Base-by-base conservation (phyloP, 2,329 filamentous ascomycete genomes). In the Fusarium staphyleae region DNA sequence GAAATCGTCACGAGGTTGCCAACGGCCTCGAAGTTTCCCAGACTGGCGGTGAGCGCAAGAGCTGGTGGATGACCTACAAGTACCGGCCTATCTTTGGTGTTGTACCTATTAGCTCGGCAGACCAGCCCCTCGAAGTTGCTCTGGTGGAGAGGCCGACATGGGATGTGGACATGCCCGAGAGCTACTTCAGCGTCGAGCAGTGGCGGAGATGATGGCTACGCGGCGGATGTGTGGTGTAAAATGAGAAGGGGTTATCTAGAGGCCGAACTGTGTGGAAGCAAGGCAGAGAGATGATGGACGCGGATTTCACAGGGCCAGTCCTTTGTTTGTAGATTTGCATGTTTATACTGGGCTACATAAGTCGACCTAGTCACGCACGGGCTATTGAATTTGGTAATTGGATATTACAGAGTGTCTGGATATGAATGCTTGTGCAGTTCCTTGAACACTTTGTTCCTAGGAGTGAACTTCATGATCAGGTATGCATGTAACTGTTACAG, bases 51-150 rank as follows among this genome's bases (percentile, higher is more conserved):
- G 66, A 67, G 54, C 68, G 66, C 41, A 74, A 70, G 56, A 75
- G 73, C 57, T 83, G 77, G 76, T 98, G 92, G 91, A 85, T 87
- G 70, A 96, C 93, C 5, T 92, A 89, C 80, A 96, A 96, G 74
- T 99, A 98, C 75, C 84, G 93, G 52, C 90, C 93, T n/a, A 92
- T 99, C 65, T 79, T 99, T 56, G 95, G 93, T 47, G 75, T 87
- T 30, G 81, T 85, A 29, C 77, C 78, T 35, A 73, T 81, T 58
- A 70, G 69, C 46, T 65, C 61, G 15, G 72, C 75, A 19, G 70
- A 71, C 63, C 55, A 73, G 64, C 73, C 77, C 10, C 75, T 89
- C 4, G 95, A 99, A 74, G 89, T 97, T 39, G 93, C 91, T 2
- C 78, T 98, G 44, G 86, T 98, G 12, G 93, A 98, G 78, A 80